Evolutionary conservation across 305 asterid species (phyloP).

Genomic region (Euphrasia arctica): DNA sequence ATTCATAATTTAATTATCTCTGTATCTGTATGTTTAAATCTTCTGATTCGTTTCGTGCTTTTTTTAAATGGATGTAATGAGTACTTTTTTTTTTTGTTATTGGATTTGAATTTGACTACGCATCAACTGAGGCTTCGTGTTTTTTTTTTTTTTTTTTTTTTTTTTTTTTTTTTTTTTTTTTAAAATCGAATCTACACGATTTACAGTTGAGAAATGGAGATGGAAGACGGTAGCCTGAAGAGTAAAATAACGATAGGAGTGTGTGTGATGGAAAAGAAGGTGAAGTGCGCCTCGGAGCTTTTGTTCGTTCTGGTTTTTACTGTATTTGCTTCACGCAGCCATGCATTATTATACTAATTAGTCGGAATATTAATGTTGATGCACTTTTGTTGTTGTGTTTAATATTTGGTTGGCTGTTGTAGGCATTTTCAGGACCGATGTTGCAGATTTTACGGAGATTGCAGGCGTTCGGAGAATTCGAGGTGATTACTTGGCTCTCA

Average conservation of each 20-base stretch:
- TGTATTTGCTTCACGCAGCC: conserved; percentile 29
- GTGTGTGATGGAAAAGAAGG: conserved; percentile 99
- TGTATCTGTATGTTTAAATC: conserved; percentile 6
- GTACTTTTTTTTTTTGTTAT: neutral
- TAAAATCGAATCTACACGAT: conserved; percentile 7
- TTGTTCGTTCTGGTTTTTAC: conserved; percentile 36
- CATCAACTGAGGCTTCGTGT: too few relatives aligned
- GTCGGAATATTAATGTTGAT: conserved; percentile 7
- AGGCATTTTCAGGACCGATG: conserved; percentile 93
- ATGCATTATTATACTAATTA: conserved; percentile 26
- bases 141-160: too few relatives aligned
- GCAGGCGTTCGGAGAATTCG: conserved; percentile 90
- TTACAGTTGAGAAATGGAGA: conserved; percentile 30
- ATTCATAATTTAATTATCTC: neutral
- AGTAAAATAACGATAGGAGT: conserved; percentile 78
- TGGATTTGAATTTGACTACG: too few relatives aligned
- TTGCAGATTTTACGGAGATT: conserved; percentile 77
- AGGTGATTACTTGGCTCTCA: conserved; percentile 39
- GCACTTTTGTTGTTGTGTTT: conserved; percentile 18
- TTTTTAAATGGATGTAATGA: neutral
- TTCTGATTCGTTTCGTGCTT: neutral
- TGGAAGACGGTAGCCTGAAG: conserved; percentile 36
- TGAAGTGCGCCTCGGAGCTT: conserved; percentile 96
- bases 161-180: too few relatives aligned
- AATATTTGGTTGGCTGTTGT: conserved; percentile 17